Conservation (phyloP, 1,284 basidiomycete genomes). For the Abortiporus biennis region DNA sequence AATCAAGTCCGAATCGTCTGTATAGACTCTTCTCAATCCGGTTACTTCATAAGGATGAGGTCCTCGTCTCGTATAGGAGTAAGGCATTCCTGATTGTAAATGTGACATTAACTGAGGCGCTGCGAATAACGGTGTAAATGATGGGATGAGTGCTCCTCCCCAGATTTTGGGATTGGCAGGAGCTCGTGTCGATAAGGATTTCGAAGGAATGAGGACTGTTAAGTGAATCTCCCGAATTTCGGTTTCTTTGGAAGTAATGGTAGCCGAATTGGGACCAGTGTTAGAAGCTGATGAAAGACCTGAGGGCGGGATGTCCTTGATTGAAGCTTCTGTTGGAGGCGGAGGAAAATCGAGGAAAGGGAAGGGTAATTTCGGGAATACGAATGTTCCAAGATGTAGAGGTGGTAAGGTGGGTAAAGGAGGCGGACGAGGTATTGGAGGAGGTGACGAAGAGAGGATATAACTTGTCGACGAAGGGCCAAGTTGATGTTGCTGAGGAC, state of each 20-base stretch:
- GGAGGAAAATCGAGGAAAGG: constrained; percentile 31
- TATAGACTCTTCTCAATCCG: constrained; percentile 49
- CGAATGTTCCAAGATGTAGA: constrained; percentile 50
- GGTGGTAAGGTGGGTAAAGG: constrained; percentile 26
- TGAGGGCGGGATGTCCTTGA: neutral
- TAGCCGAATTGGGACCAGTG: constrained; percentile 10
- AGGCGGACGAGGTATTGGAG: constrained; percentile 9
- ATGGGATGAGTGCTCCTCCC: constrained; percentile 56
- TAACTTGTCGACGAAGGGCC: constrained; percentile 11
- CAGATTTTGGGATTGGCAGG: constrained; percentile 50
- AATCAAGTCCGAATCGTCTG: constrained; percentile 69
- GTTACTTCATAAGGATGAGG: constrained; percentile 20
- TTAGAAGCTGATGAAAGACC: neutral
- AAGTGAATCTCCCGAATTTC: constrained; percentile 50
- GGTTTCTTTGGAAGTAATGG: constrained; percentile 10
- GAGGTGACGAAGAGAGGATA: constrained; percentile 14
- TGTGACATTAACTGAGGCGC: constrained; percentile 14
- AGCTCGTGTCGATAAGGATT: constrained; percentile 46
- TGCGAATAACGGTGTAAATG: constrained; percentile 27
- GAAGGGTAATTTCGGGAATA: constrained; percentile 37
- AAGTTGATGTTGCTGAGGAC: constrained; percentile 12
- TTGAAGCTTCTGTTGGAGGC: constrained; percentile 11
- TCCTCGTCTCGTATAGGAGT: constrained; percentile 12
- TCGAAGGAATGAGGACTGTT: constrained; percentile 53
- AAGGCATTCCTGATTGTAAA: constrained; percentile 12